These are phyloP conservation scores for Penicillium soppii DNA, from an alignment of 495 filamentous ascomycete species.

Conservation along the genomic window DNA sequence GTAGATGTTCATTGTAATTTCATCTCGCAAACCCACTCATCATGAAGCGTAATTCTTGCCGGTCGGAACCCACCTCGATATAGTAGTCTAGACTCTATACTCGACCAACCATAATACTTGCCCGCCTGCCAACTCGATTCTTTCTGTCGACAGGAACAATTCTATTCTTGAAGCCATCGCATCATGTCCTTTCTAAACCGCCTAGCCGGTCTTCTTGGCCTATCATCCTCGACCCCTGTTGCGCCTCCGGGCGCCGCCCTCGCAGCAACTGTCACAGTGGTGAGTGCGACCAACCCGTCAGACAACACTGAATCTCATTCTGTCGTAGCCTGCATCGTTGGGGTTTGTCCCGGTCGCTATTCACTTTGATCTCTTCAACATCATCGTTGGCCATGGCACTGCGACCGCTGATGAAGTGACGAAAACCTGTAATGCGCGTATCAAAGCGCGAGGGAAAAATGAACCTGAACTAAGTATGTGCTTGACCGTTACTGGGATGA, in stretches of 20 bases:
- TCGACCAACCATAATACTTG: neutral
- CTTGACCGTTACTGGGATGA: neutral
- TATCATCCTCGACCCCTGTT: constrained; percentile 9
- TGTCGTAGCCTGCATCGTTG: constrained; percentile 27
- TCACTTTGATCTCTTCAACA: constrained; percentile 34
- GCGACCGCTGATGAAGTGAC: constrained; percentile 28
- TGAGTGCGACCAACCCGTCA: constrained; percentile 11
- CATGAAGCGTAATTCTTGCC: neutral
- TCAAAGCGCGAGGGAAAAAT: constrained; percentile 5
- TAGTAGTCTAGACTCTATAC: neutral
- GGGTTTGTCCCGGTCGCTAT: constrained; percentile 40
- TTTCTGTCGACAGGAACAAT: neutral
- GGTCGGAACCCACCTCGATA: no score
- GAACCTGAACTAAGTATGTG: constrained; percentile 23
- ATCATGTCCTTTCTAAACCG: constrained; percentile 24
- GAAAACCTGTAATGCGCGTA: constrained; percentile 14
- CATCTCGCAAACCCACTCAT: no score
- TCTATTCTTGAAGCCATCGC: neutral
- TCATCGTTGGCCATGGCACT: constrained; percentile 21
- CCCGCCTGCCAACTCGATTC: neutral
- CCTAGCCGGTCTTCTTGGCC: constrained; percentile 12
- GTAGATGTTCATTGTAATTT: no score
- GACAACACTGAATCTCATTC: neutral
- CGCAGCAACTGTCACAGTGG: constrained; percentile 28
- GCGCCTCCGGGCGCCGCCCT: constrained; percentile 25